Conservation (phyloP, 495 filamentous ascomycete species). For the Parmelia sp. region DNA sequence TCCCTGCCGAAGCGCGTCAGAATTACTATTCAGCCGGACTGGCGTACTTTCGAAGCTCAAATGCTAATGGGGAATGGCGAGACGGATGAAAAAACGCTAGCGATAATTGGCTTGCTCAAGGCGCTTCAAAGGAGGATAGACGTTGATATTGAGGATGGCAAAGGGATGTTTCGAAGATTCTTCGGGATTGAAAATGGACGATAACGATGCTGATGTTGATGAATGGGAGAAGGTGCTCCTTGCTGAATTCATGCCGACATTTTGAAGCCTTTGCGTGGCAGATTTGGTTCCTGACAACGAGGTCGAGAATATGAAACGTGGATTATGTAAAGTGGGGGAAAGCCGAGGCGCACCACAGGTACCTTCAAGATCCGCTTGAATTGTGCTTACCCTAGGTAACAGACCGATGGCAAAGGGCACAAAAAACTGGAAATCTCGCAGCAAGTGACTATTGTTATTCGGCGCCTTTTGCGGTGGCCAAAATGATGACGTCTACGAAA, state of each 20-base stretch:
- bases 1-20: neutral
- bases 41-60: neutral
- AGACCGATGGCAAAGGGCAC: too few relatives aligned
- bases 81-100: neutral
- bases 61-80: neutral
- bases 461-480: neutral
- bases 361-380: too few relatives aligned
- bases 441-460: neutral
- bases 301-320: too few relatives aligned
- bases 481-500: slow-evolving; percentile 14
- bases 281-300: too few relatives aligned
- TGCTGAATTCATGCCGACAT: neutral
- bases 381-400: too few relatives aligned
- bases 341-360: too few relatives aligned
- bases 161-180: neutral
- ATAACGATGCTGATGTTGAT: neutral
- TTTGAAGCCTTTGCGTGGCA: too few relatives aligned
- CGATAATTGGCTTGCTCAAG: neutral
- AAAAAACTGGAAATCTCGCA: too few relatives aligned
- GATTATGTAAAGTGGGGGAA: too few relatives aligned
- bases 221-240: neutral
- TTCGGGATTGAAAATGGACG: neutral
- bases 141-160: neutral
- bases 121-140: neutral
- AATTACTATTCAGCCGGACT: neutral